Evolutionary conservation across 169 alveolate genomes (phyloP), one percentile per base, ranked within the genome.

Genomic region (Amoebophrya sp.): DNA sequence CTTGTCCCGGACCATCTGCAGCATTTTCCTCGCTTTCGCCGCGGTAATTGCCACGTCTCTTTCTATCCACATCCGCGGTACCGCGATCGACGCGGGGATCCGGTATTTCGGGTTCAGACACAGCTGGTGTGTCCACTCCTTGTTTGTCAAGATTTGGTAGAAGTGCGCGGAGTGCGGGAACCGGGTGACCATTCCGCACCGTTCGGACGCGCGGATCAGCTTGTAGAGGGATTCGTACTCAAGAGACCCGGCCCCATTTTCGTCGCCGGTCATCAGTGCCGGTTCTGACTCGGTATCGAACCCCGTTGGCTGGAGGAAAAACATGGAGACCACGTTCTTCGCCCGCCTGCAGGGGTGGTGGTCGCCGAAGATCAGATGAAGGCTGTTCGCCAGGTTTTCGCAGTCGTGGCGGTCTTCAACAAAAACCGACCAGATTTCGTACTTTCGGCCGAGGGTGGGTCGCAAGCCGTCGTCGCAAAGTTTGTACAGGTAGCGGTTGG

Each of bases 111-210:
- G 83, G 35, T 66, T 66, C 83, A 66, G 35, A 25, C 83, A 66
- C 38, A 66, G 83, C 29, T 1, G 1, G 83, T 66, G 83, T 2
- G 83, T 66, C 83, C 83, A 66, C 35, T 66, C 83, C 32, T 66
- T 66, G 83, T 66, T 66, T 2, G 83, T 66, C 38, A 66, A 25
- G 7, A 7, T 2, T 25, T 66, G 83, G 83, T 66, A 66, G 32
- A 66, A 25, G 83, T 66, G 83, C 32, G 83, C 83, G 83, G 35
- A 66, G 83, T 66, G 83, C 38, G 83, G 83, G 32, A 66, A 66
- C 35, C 83, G 83, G 10, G 83, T 66, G 10, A 25, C 35, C 10
- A 66, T 12, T 25, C 83, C 83, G 35, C 83, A 66, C 10, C 83
- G 83, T 25, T 66, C 83, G 18, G 83, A 0, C 10, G 35, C 1